A percentile compares a stretch with the other conserved stretches of the same genome.
Conservation (phyloP, 345 rosid species). For the Arabis alpina region DNA sequence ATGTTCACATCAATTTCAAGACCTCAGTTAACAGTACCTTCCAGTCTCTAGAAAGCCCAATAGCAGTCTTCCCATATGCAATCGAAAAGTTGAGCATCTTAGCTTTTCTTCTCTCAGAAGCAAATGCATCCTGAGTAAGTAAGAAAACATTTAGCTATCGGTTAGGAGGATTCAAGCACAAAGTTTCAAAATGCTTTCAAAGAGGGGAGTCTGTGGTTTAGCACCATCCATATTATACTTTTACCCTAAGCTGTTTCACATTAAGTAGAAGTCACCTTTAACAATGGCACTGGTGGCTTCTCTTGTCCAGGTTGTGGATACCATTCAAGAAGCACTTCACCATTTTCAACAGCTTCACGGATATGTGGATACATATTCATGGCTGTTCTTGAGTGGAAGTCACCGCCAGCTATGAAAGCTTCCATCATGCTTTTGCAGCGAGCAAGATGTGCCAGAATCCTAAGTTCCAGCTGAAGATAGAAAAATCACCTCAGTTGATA, state of each 20-base stretch:
- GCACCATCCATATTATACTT: not conserved
- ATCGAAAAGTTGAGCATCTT: slow-evolving; percentile 99
- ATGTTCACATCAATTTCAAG: slow-evolving; percentile 10
- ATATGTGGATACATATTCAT: slow-evolving; percentile 96
- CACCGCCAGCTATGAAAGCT: slow-evolving; percentile 96
- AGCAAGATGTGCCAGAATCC: slow-evolving; percentile 95
- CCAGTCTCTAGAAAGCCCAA: slow-evolving; percentile 93
- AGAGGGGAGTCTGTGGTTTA: not conserved
- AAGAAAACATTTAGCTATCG: slow-evolving; percentile 7
- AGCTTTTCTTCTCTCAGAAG: slow-evolving; percentile 83
- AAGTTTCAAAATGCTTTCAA: slow-evolving; percentile 6
- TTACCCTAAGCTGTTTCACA: slow-evolving; percentile 16
- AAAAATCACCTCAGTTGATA: slow-evolving; percentile 20
- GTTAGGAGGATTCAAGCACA: slow-evolving; percentile 25
- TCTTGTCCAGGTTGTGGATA: slow-evolving; percentile 86
- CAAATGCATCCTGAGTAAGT: slow-evolving; percentile 68
- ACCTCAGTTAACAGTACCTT: slow-evolving; percentile 57
- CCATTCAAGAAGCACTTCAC: slow-evolving; percentile 90
- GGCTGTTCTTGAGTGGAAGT: slow-evolving; percentile 98
- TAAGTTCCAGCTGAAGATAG: slow-evolving; percentile 79
- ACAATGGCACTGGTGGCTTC: slow-evolving; percentile 85
- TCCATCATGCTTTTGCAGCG: slow-evolving; percentile 93
- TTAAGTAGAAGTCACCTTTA: slow-evolving; percentile 59
- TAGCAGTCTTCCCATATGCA: slow-evolving; percentile 93
- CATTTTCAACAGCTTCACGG: slow-evolving; percentile 68